Evolutionary conservation across 257 asterid genomes (phyloP).

Genomic region (Cinchona pubescens): DNA sequence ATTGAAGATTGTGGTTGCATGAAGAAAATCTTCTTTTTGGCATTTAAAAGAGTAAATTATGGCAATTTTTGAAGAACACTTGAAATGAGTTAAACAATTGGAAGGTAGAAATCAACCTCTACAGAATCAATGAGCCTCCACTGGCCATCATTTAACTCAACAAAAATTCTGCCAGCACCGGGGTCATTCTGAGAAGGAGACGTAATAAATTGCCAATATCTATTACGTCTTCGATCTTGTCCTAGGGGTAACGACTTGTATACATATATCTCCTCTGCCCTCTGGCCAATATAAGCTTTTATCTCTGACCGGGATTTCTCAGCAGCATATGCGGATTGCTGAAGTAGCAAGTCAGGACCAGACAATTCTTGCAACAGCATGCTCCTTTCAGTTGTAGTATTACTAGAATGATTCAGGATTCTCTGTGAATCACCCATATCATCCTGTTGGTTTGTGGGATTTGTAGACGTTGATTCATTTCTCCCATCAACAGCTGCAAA

Average conservation of each 20-base stretch:
- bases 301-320: conserved; percentile 70
- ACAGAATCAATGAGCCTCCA: conserved; percentile 86
- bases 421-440: conserved; percentile 43
- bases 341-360: conserved; percentile 47
- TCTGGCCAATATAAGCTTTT: conserved; percentile 62
- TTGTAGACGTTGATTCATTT: conserved; percentile 33
- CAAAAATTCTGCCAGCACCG: conserved; percentile 73
- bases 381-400: conserved; percentile 36
- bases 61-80: background rate
- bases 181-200: conserved; percentile 76
- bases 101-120: conserved; percentile 38
- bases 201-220: conserved; percentile 79
- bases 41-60: too few relatives aligned
- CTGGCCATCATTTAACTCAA: conserved; percentile 54
- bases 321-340: conserved; percentile 57
- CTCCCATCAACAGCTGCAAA: conserved; percentile 27
- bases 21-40: background rate
- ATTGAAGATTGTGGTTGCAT: background rate
- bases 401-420: conserved; percentile 32
- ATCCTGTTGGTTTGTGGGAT: conserved; percentile 33
- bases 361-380: conserved; percentile 37
- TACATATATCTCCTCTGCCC: conserved; percentile 74
- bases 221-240: conserved; percentile 76
- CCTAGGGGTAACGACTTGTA: conserved; percentile 89
- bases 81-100: background rate